phyloP scores from a whole-genome alignment of 2,329 filamentous ascomycete species.

The Colletotrichum gigasporum region DNA sequence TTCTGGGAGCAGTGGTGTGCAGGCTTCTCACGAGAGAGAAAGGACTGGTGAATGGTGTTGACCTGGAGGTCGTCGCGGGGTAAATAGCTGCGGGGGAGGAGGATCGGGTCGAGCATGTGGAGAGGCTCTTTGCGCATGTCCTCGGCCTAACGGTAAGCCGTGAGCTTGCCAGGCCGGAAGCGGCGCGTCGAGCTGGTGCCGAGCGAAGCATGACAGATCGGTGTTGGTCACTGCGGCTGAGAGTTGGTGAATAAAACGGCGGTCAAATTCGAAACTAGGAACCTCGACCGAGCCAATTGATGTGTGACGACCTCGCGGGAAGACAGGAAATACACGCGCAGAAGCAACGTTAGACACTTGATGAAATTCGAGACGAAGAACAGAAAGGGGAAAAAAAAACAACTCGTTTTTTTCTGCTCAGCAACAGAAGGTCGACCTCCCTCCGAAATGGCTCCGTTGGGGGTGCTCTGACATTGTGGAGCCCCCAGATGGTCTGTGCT shows the following conservation, averaged over 20 bases:
- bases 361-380: not conserved
- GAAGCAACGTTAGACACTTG: not conserved
- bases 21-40: slow-evolving; percentile 37
- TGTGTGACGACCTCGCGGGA: not conserved
- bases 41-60: slow-evolving; percentile 16
- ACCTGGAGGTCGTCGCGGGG: slow-evolving; percentile 25
- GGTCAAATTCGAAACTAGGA: not conserved
- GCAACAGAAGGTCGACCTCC: not conserved
- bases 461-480: slow-evolving; percentile 18
- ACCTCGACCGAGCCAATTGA: slow-evolving; percentile 12
- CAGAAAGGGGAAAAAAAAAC: slow-evolving; percentile 6
- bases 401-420: slow-evolving; percentile 10
- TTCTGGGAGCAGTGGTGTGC: slow-evolving; percentile 57
- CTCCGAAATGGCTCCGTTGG: slow-evolving; percentile 25
- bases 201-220: slow-evolving; percentile 25
- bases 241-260: slow-evolving; percentile 5
- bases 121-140: slow-evolving; percentile 30
- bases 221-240: slow-evolving; percentile 3
- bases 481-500: slow-evolving; percentile 1
- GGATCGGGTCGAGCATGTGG: slow-evolving; percentile 30
- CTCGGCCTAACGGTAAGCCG: slow-evolving; percentile 30
- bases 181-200: slow-evolving; percentile 29
- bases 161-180: slow-evolving; percentile 29
- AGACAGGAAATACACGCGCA: not conserved
- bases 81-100: slow-evolving; percentile 29